Conservation (phyloP, 768 basidiomycete genomes). For the Leccinum subgranulosum region DNA sequence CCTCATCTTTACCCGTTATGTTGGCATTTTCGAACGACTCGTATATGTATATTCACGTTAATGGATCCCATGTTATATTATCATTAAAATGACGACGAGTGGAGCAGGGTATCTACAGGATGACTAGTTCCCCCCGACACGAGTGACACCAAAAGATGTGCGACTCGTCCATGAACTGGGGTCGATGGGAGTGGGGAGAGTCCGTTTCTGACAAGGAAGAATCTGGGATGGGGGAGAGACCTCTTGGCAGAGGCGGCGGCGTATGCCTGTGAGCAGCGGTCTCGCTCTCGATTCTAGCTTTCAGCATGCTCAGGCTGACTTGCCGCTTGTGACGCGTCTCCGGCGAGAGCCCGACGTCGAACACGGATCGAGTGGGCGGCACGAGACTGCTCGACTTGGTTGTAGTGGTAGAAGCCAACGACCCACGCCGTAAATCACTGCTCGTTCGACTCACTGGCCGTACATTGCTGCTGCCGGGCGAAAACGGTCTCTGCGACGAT, state of each 20-base stretch:
- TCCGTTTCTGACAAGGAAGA: conserved; percentile 16
- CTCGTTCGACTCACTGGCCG: conserved; percentile 42
- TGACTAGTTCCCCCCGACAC: conserved; percentile 78
- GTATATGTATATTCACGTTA: conserved; percentile 18
- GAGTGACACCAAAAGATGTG: conserved; percentile 89
- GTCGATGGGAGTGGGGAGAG: conserved; percentile 33
- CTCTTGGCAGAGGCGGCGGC: conserved; percentile 45
- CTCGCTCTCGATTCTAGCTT: conserved; percentile 87
- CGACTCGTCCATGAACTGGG: conserved; percentile 83
- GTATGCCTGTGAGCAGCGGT: conserved; percentile 43
- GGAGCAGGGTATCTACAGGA: conserved; percentile 40
- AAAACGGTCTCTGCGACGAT: conserved; percentile 44
- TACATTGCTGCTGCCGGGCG: conserved; percentile 34
- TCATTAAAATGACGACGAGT: neutral
- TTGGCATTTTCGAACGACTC: conserved; percentile 5
- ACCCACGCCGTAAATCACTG: conserved; percentile 37
- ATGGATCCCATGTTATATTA: conserved; percentile 18
- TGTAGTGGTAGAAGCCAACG: conserved; percentile 21
- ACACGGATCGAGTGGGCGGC: conserved; percentile 50
- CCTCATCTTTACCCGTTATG: neutral
- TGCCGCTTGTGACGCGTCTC: conserved; percentile 80
- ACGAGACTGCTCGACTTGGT: conserved; percentile 29
- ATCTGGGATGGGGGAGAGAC: conserved; percentile 52
- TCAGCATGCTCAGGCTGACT: conserved; percentile 85
- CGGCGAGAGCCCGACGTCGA: conserved; percentile 68